A percentile compares a stretch with the other conserved stretches of the same genome.
Conservation (phyloP, 176 grass and related monocot genomes). For the Avena sativa region DNA sequence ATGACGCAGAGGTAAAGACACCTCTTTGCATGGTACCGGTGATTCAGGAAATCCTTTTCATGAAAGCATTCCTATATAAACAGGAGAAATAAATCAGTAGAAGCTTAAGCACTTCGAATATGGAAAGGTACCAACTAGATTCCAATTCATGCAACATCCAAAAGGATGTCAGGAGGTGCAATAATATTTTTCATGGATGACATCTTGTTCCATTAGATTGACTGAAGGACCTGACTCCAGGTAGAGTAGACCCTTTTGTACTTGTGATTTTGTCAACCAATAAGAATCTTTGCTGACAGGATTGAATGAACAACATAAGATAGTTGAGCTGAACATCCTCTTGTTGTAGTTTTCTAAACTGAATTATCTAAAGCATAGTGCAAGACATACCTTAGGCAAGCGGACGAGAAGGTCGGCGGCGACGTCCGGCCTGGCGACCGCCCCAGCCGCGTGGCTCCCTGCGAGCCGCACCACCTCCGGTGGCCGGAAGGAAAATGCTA, state of each 20-base stretch:
- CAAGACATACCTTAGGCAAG: constrained; percentile 78
- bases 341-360: background rate
- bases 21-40: constrained; percentile 94
- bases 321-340: background rate
- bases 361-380: background rate
- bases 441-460: constrained; percentile 67
- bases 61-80: constrained; percentile 88
- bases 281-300: background rate
- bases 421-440: constrained; percentile 71
- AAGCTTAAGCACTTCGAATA: constrained; percentile 11
- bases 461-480: constrained; percentile 62
- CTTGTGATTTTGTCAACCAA: constrained; percentile 10
- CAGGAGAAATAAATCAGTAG: constrained; percentile 26
- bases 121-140: background rate
- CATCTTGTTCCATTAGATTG: background rate
- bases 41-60: constrained; percentile 92
- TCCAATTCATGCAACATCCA: background rate
- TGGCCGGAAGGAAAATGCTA: constrained; percentile 59
- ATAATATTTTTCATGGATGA: background rate
- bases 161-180: background rate
- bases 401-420: constrained; percentile 73
- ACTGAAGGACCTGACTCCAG: background rate
- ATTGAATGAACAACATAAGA: constrained; percentile 23
- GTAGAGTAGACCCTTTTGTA: background rate
- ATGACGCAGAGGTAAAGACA: constrained; percentile 83